Percentiles rank a stretch among this genome's conserved stretches.
Evolutionary conservation across 2,329 filamentous ascomycete genomes (phyloP).

Genomic region (Colletotrichum trifolii): DNA sequence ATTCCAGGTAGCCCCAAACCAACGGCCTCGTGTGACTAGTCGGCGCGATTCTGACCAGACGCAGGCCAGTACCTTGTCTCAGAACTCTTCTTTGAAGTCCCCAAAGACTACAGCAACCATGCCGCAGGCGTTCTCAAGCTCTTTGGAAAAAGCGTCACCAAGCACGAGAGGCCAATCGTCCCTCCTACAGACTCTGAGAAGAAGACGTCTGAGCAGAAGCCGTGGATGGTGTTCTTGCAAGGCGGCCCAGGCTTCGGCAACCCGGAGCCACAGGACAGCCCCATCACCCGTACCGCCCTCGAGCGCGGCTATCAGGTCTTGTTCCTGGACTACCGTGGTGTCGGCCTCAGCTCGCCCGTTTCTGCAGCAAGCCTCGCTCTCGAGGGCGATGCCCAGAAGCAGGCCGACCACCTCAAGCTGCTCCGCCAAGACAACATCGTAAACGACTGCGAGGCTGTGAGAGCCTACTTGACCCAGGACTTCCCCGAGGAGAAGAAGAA

Average conservation of each 20-base stretch:
- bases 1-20: constrained; percentile 42
- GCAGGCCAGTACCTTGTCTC: constrained; percentile 79
- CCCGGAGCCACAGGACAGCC: constrained; percentile 76
- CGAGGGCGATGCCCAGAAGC: constrained; percentile 71
- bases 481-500: constrained; percentile 76
- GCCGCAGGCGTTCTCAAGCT: constrained; percentile 72
- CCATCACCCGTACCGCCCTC: constrained; percentile 77
- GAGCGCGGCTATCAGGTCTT: constrained; percentile 87
- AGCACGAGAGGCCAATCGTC: constrained; percentile 71
- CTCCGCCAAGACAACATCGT: constrained; percentile 95
- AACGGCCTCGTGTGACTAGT: neutral
- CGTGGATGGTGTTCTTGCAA: constrained; percentile 79
- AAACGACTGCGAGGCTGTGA: constrained; percentile 86
- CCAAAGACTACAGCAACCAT: constrained; percentile 78
- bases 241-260: constrained; percentile 88
- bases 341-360: constrained; percentile 84
- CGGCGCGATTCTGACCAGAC: neutral
- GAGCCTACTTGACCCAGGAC: constrained; percentile 76
- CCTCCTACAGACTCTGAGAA: constrained; percentile 50
- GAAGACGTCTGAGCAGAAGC: constrained; percentile 54
- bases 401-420: constrained; percentile 83
- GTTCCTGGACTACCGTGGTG: constrained; percentile 91
- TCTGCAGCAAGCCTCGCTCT: constrained; percentile 76
- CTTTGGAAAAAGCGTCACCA: constrained; percentile 80
- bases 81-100: constrained; percentile 89